Conservation (phyloP, 371 early-diverging fungal species). For the Saksenaea oblongispora region DNA sequence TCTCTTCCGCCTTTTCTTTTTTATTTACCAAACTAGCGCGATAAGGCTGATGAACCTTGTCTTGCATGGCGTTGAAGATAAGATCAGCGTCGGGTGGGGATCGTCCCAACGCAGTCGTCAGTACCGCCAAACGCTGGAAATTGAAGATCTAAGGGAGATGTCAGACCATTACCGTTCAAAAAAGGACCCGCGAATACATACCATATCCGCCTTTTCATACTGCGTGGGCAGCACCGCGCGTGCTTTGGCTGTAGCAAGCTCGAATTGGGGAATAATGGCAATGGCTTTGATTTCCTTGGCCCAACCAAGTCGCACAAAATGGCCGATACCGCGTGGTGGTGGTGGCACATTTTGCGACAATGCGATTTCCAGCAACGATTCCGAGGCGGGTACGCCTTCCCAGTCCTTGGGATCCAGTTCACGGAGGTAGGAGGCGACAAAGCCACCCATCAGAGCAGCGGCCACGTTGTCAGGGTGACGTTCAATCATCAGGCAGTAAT, state of each 20-base stretch:
- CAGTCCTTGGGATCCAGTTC: constrained; percentile 60
- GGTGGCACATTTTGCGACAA: constrained; percentile 41
- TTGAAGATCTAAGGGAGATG: constrained; percentile 74
- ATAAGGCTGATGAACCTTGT: constrained; percentile 94
- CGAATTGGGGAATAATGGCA: constrained; percentile 88
- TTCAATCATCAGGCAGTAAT: constrained; percentile 88
- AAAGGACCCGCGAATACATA: too few species aligned
- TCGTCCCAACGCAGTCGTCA: constrained; percentile 79
- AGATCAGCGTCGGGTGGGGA: constrained; percentile 69
- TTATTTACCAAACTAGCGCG: constrained; percentile 79
- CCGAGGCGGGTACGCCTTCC: constrained; percentile 58
- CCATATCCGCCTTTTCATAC: constrained; percentile 82
- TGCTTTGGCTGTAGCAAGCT: constrained; percentile 90
- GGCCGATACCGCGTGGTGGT: constrained; percentile 69
- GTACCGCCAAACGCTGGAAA: constrained; percentile 89
- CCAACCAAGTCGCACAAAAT: constrained; percentile 69
- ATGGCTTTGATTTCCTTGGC: constrained; percentile 75
- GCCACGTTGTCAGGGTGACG: constrained; percentile 97
- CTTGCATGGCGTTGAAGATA: constrained; percentile 91
- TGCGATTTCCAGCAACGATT: constrained; percentile 49
- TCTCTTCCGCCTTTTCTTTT: not conserved
- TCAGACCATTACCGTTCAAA: too few species aligned
- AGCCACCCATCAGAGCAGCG: constrained; percentile 92
- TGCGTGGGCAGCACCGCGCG: constrained; percentile 81
- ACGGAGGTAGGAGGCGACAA: constrained; percentile 81